These are phyloP conservation scores for cucumber (Cucumis sativus) DNA, from an alignment of 306 rosid species.

Conservation along the genomic window DNA sequence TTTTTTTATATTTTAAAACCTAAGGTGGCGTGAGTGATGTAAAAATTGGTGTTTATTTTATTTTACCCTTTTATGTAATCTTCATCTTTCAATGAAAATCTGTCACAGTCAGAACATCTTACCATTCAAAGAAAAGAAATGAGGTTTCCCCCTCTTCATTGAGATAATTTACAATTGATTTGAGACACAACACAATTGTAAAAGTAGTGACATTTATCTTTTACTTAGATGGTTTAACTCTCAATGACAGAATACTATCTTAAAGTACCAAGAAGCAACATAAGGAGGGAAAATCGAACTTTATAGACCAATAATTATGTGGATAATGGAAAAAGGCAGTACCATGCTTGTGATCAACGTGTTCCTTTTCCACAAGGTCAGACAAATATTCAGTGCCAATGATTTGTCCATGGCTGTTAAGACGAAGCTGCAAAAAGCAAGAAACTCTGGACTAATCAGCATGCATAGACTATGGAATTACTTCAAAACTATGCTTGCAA, in stretches of 20 bases:
- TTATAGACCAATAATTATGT: neutral
- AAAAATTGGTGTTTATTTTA: no score
- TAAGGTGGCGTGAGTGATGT: no score
- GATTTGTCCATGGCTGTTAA: conserved; percentile 65
- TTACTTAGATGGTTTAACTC: neutral
- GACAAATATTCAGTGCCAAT: conserved; percentile 86
- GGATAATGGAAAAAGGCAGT: conserved; percentile 13
- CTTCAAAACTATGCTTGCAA: neutral
- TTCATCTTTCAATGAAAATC: neutral
- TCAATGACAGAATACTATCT: neutral
- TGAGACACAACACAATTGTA: neutral
- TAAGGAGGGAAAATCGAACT: neutral
- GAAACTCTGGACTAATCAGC: conserved; percentile 19
- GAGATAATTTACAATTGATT: neutral
- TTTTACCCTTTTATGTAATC: neutral
- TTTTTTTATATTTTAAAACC: no score
- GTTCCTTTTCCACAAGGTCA: conserved; percentile 94
- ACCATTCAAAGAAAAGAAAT: neutral
- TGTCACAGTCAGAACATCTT: neutral
- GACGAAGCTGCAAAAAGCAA: conserved; percentile 61
- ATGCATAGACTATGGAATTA: neutral
- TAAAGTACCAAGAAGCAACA: neutral
- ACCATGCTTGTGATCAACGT: conserved; percentile 53
- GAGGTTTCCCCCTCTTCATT: neutral
- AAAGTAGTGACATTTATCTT: neutral